Conservation (phyloP, 148 eudicot species). For the Dianthus caryophyllus region DNA sequence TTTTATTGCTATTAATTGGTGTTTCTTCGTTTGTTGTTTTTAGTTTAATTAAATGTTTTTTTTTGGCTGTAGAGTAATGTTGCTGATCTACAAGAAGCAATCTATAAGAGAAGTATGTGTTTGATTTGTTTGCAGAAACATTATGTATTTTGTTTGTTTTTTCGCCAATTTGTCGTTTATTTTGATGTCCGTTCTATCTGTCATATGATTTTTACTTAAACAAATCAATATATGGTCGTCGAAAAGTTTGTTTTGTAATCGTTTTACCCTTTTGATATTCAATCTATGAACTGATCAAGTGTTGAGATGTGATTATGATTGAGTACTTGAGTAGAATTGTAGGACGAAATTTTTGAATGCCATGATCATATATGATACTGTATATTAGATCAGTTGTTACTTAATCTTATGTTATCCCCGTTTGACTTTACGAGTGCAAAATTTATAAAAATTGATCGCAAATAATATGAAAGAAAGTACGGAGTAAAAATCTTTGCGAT, state of each 20-base stretch:
- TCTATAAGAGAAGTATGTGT: slow-evolving; percentile 65
- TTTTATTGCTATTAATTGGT: no score
- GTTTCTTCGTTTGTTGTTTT: neutral
- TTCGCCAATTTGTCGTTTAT: no score
- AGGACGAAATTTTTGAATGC: slow-evolving; percentile 1
- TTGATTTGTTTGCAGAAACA: neutral
- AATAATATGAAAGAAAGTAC: no score
- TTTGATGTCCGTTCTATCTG: no score
- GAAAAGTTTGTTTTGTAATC: no score
- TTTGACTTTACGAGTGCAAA: no score
- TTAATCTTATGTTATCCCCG: no score
- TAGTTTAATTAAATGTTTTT: neutral
- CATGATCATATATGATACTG: neutral
- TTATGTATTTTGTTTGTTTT: neutral
- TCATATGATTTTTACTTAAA: no score
- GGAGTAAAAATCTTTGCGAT: no score
- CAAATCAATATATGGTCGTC: no score
- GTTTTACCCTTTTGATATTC: neutral
- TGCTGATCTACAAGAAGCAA: slow-evolving; percentile 88
- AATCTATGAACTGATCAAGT: neutral
- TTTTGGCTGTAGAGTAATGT: slow-evolving; percentile 61
- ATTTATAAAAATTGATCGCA: no score
- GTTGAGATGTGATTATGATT: neutral
- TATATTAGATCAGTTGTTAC: neutral
- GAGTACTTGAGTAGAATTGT: no score